Percentiles rank a stretch among this genome's conserved stretches.
Evolutionary conservation across 2,329 filamentous ascomycete species (phyloP).

Genomic region (Colletotrichum simmondsii): DNA sequence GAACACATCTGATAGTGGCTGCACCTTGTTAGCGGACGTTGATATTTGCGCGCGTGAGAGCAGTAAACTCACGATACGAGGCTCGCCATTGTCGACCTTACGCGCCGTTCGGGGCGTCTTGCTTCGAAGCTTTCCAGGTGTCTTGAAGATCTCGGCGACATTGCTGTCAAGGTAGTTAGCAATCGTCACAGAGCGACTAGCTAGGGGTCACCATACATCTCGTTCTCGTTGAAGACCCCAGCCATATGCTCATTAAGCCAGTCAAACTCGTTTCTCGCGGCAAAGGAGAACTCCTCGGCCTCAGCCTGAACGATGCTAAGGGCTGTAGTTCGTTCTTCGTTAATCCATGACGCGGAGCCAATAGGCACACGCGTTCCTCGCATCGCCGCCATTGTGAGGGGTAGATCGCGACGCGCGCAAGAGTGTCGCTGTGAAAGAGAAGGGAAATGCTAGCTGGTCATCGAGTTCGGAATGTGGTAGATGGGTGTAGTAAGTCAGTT

Average conservation of each 20-base stretch:
- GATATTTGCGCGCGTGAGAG: not conserved
- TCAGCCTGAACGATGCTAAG: constrained; percentile 82
- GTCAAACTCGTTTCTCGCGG: constrained; percentile 92
- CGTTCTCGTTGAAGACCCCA: constrained; percentile 87
- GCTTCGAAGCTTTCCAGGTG: constrained; percentile 83
- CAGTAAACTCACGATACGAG: constrained; percentile 68
- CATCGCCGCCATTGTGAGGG: constrained; percentile 50
- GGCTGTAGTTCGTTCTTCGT: constrained; percentile 84
- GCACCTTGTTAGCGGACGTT: constrained; percentile 39
- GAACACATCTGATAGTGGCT: constrained; percentile 72
- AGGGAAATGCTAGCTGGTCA: constrained; percentile 31
- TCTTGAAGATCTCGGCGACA: constrained; percentile 96
- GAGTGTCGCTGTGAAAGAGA: constrained; percentile 27
- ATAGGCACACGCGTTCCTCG: constrained; percentile 73
- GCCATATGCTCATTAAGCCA: constrained; percentile 99
- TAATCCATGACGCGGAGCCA: constrained; percentile 86
- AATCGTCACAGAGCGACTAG: constrained; percentile 27
- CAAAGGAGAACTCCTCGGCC: constrained; percentile 92
- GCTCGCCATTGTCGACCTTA: constrained; percentile 67
- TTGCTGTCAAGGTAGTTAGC: constrained; percentile 66
- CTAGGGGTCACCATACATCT: constrained; percentile 73
- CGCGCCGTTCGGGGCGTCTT: constrained; percentile 81
- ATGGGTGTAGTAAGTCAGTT: constrained; percentile 21
- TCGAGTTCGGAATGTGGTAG: constrained; percentile 34
- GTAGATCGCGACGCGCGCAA: constrained; percentile 25